Evolutionary conservation across 192 early-diverging fungal species (phyloP).

Genomic region (Backusella mclennaniae): DNA sequence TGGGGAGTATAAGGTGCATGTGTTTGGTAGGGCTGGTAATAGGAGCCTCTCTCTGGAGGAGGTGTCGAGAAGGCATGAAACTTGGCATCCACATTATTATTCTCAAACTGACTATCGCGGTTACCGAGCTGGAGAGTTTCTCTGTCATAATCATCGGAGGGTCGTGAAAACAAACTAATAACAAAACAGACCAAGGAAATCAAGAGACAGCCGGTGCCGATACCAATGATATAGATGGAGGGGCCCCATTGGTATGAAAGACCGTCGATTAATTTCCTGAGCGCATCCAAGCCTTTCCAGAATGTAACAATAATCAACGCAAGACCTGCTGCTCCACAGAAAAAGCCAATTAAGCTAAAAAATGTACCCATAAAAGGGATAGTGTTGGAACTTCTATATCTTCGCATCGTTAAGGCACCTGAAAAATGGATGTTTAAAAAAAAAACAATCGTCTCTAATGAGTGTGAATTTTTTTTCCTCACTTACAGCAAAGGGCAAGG

Average conservation of each 20-base stretch:
- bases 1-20: background rate
- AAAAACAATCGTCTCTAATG: background rate
- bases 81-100: background rate
- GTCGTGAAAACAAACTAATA: background rate
- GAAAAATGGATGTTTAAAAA: background rate
- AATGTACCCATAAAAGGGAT: slow-evolving; percentile 14
- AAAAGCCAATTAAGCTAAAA: slow-evolving; percentile 3
- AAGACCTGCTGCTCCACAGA: slow-evolving; percentile 12
- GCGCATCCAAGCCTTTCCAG: background rate
- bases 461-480: background rate
- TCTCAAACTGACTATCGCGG: background rate
- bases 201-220: slow-evolving; percentile 8
- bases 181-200: slow-evolving; percentile 3
- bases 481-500: slow-evolving; percentile 6
- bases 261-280: background rate
- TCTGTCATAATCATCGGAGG: background rate
- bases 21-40: background rate
- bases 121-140: background rate
- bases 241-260: slow-evolving; percentile 13
- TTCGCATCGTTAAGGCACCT: background rate
- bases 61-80: background rate
- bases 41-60: background rate
- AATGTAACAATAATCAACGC: slow-evolving; percentile 10
- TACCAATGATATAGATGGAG: slow-evolving; percentile 10
- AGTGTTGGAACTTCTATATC: background rate